A percentile compares a stretch with the other conserved stretches of the same genome.
These are phyloP conservation scores for Chaetomiaceae sp. DNA, from an alignment of 2,329 filamentous ascomycete species.

Conservation along the genomic window DNA sequence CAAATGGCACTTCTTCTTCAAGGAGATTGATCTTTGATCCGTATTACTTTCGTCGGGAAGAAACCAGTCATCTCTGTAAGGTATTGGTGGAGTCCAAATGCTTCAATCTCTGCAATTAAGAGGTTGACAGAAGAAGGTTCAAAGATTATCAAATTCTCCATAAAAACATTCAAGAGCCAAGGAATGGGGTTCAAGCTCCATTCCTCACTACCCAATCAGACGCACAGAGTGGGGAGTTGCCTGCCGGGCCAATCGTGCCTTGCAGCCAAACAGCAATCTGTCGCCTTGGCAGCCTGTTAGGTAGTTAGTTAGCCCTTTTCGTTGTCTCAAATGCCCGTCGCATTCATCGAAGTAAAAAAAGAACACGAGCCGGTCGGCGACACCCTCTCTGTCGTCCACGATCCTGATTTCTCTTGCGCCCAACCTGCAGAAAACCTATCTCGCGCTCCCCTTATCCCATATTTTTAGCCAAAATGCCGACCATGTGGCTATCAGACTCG, in stretches of 20 bases:
- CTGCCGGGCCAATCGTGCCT: slow-evolving; percentile 10
- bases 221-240: not conserved
- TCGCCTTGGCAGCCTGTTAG: slow-evolving; percentile 2
- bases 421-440: not conserved
- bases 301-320: not conserved
- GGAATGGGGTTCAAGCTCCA: not conserved
- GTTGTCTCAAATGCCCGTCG: slow-evolving; percentile 10
- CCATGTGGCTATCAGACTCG: slow-evolving; percentile 93
- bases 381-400: not conserved
- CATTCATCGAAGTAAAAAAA: not conserved
- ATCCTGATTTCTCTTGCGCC: not conserved
- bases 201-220: slow-evolving; percentile 2
- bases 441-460: not conserved
- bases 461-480: slow-evolving; percentile 58
- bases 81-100: too few species aligned
- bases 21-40: too few species aligned
- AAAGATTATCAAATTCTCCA: too few species aligned
- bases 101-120: too few species aligned
- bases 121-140: not conserved
- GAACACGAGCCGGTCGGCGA: not conserved
- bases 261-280: slow-evolving; percentile 5
- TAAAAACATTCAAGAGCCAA: not conserved
- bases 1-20: too few species aligned
- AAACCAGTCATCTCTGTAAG: too few species aligned
- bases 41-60: too few species aligned